Percentiles rank a stretch among this genome's conserved stretches.
Conservation (phyloP, 441 rosid genomes). For the Flueggea neowawraea region DNA sequence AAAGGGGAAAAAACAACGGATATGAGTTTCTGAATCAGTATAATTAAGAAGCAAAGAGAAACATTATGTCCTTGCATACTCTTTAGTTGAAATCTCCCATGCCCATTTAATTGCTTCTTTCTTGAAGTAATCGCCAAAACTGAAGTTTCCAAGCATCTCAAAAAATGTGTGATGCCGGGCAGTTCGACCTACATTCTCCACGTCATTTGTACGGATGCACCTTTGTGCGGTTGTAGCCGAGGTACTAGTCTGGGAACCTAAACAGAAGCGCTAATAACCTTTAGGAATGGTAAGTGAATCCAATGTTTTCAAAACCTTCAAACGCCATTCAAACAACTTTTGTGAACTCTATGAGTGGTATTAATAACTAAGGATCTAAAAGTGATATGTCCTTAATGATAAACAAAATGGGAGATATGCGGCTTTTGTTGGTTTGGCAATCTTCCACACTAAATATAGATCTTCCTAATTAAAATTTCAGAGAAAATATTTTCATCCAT, state of each 20-base stretch:
- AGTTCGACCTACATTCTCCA: slow-evolving; percentile 93
- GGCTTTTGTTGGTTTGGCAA: too few species aligned
- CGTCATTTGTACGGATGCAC: slow-evolving; percentile 90
- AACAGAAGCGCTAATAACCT: slow-evolving; percentile 5
- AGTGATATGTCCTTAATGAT: too few species aligned
- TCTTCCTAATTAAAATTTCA: too few species aligned
- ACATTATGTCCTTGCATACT: slow-evolving; percentile 39
- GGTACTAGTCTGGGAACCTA: slow-evolving; percentile 85
- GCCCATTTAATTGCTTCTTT: slow-evolving; percentile 92
- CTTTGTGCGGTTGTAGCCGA: slow-evolving; percentile 85
- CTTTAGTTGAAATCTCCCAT: slow-evolving; percentile 89
- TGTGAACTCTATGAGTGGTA: too few species aligned
- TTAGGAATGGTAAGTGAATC: too few species aligned
- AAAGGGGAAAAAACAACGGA: slow-evolving; percentile 4
- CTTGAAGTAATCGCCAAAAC: slow-evolving; percentile 96
- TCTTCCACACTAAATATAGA: too few species aligned
- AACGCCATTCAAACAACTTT: too few species aligned
- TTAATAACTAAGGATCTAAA: too few species aligned
- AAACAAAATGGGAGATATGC: too few species aligned
- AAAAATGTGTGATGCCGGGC: slow-evolving; percentile 91
- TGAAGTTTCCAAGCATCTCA: slow-evolving; percentile 98
- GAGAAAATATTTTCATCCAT: too few species aligned
- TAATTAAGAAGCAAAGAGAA: slow-evolving; percentile 12
- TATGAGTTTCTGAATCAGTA: slow-evolving; percentile 7
- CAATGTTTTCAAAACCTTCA: too few species aligned